These are phyloP conservation scores for Lichtheimia ramosa DNA, from an alignment of 371 early-diverging fungal genomes.

Conservation along the genomic window DNA sequence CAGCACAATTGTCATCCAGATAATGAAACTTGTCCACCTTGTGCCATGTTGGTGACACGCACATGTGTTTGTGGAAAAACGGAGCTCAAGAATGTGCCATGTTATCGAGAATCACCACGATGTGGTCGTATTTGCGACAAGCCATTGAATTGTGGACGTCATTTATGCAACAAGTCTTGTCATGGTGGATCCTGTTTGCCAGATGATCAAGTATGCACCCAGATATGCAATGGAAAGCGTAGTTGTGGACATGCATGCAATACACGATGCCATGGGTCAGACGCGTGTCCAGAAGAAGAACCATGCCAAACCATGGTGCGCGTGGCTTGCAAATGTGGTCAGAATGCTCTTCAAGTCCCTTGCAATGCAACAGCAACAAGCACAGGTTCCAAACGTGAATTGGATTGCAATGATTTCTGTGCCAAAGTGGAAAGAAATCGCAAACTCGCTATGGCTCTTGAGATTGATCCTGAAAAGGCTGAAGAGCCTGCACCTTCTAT, in stretches of 20 bases:
- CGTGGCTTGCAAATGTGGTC: slow-evolving; percentile 75
- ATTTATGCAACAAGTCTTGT: slow-evolving; percentile 72
- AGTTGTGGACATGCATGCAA: slow-evolving; percentile 74
- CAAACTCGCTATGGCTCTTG: slow-evolving; percentile 68
- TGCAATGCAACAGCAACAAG: slow-evolving; percentile 62
- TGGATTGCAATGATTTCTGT: slow-evolving; percentile 75
- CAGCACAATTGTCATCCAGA: slow-evolving; percentile 79
- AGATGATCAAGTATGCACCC: slow-evolving; percentile 53
- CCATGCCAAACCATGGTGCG: slow-evolving; percentile 56
- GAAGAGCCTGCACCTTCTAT: slow-evolving; percentile 10
- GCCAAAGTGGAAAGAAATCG: slow-evolving; percentile 73
- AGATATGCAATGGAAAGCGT: slow-evolving; percentile 63
- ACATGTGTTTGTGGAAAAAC: slow-evolving; percentile 75
- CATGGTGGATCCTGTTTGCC: slow-evolving; percentile 68
- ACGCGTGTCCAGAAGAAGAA: slow-evolving; percentile 60
- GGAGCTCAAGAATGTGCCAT: slow-evolving; percentile 70
- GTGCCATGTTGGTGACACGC: slow-evolving; percentile 62
- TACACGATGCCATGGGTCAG: slow-evolving; percentile 62
- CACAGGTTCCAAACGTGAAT: slow-evolving; percentile 37
- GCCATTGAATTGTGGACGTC: slow-evolving; percentile 65
- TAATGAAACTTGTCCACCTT: slow-evolving; percentile 74
- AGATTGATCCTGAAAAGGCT: slow-evolving; percentile 45
- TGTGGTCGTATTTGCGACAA: slow-evolving; percentile 73
- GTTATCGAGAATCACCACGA: slow-evolving; percentile 66
- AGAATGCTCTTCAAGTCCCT: slow-evolving; percentile 49